These are phyloP conservation scores for Colletotrichum sp. DNA, from an alignment of 2,329 filamentous ascomycete genomes.

Conservation along the genomic window DNA sequence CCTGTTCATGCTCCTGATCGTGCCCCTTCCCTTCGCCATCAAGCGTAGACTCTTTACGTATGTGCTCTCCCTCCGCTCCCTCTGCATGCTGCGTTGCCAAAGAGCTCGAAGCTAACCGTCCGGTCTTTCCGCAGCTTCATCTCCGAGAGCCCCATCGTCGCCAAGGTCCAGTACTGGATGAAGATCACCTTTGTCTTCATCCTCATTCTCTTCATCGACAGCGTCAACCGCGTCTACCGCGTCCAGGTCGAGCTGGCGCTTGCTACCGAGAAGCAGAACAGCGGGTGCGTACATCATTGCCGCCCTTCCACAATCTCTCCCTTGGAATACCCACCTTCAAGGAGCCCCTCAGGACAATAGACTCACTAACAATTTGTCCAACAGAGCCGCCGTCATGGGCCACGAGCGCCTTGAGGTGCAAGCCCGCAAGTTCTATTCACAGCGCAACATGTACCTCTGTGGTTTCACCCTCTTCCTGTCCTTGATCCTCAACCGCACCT, in stretches of 20 bases:
- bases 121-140: slow-evolving; percentile 71
- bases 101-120: background rate
- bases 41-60: slow-evolving; percentile 85
- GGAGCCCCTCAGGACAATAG: background rate
- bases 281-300: slow-evolving; percentile 46
- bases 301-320: background rate
- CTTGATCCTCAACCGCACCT: slow-evolving; percentile 98
- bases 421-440: slow-evolving; percentile 99
- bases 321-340: background rate
- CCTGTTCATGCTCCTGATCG: slow-evolving; percentile 78
- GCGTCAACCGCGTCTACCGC: slow-evolving; percentile 80
- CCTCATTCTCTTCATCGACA: slow-evolving; percentile 96
- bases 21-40: slow-evolving; percentile 87
- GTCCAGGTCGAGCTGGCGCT: slow-evolving; percentile 87
- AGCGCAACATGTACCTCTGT: slow-evolving; percentile 99
- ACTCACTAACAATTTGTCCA: background rate
- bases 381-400: slow-evolving; percentile 74
- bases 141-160: slow-evolving; percentile 82
- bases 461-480: slow-evolving; percentile 99
- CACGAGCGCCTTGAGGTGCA: slow-evolving; percentile 98
- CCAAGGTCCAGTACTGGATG: slow-evolving; percentile 95
- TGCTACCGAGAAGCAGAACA: slow-evolving; percentile 66
- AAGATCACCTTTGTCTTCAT: slow-evolving; percentile 99
- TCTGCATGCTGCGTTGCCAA: background rate
- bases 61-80: slow-evolving; percentile 28